Evolutionary conservation across 106 monocot species (phyloP), one percentile per base, ranked within the genome.

Genomic region (Acanthochlamys bracteata): DNA sequence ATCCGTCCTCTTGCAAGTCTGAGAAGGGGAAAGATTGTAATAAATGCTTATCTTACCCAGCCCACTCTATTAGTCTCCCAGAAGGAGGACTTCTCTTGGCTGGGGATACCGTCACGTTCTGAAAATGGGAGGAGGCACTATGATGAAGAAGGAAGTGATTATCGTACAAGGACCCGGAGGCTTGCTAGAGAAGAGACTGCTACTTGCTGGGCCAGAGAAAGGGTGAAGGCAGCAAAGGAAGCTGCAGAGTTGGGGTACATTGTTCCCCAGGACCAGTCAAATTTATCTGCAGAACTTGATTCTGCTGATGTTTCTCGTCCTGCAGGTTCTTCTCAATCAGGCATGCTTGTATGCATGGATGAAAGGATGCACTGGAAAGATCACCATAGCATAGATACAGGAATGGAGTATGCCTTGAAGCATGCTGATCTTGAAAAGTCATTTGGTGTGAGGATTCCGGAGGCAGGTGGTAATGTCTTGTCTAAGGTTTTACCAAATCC

Each of bases 21-120:
- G 39, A 85, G 88, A 60, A 88, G 82, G 46, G 92, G 98, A 61
- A 98, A 82, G 69, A 70, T 98, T 70, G 92, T 98, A n/a, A 65
- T 98, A 52, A 80, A 89, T 88, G 92, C 98, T 64, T 61, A 92
- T 70, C 53, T 92, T 11, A 88, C 74, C 33, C 78, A 76, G 17
- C 98, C 98, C 41, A 85, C 56, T 66, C 53, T 89, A 23, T 61
- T 98, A 25, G 77, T 98, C 45, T 73, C 92, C 21, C 91, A 98
- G 60, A 92, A 82, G 79, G 90, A 83, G 63, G 83, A 98, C 79
- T 98, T 83, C 71, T 98, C 98, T 25, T 98, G 91, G 88, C 39
- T 98, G 40, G 98, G 98, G 13, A 85, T 98, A 51, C 98, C 98
- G 39, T 51, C 81, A 59, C 65, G 74, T 56, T 83, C 98, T 41